Conservation (phyloP, 2,329 filamentous ascomycete genomes). For the Atkinsonella texensis region DNA sequence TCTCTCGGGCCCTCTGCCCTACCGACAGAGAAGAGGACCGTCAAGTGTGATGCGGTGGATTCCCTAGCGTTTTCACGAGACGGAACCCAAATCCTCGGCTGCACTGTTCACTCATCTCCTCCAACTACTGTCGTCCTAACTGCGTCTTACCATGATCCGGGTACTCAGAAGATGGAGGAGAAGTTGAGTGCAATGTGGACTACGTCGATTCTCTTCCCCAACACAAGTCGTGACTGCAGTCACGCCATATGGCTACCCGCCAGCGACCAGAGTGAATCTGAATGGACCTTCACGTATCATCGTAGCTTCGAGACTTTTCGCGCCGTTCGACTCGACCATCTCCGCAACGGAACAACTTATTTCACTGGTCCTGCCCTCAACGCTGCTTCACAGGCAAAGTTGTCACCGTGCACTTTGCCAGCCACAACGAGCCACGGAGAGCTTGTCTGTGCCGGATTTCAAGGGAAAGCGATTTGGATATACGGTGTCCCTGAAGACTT, state of each 20-base stretch:
- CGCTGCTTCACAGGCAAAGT: slow-evolving; percentile 38
- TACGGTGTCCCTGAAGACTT: slow-evolving; percentile 68
- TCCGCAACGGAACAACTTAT: slow-evolving; percentile 65
- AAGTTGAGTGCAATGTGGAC: slow-evolving; percentile 70
- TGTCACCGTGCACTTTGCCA: slow-evolving; percentile 57
- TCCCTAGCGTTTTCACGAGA: slow-evolving; percentile 64
- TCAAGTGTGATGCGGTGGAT: slow-evolving; percentile 69
- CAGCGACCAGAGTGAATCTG: slow-evolving; percentile 50
- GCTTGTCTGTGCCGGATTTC: slow-evolving; percentile 61
- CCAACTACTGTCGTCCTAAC: slow-evolving; percentile 66
- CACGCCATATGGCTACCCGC: slow-evolving; percentile 60
- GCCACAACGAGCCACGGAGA: slow-evolving; percentile 58
- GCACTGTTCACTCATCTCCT: slow-evolving; percentile 51
- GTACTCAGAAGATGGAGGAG: slow-evolving; percentile 51
- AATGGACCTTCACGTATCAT: slow-evolving; percentile 71
- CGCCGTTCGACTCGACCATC: slow-evolving; percentile 62
- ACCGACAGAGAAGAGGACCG: slow-evolving; percentile 56
- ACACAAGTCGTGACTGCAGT: slow-evolving; percentile 66
- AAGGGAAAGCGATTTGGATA: slow-evolving; percentile 61
- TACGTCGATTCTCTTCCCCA: slow-evolving; percentile 73
- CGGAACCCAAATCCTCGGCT: slow-evolving; percentile 67
- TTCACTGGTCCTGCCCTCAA: slow-evolving; percentile 58
- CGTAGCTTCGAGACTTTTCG: slow-evolving; percentile 66
- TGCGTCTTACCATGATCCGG: slow-evolving; percentile 67
- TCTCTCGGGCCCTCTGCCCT: slow-evolving; percentile 54